Evolutionary conservation across 805 yeast species (phyloP).

Genomic region (Metschnikowia colocasiae): DNA sequence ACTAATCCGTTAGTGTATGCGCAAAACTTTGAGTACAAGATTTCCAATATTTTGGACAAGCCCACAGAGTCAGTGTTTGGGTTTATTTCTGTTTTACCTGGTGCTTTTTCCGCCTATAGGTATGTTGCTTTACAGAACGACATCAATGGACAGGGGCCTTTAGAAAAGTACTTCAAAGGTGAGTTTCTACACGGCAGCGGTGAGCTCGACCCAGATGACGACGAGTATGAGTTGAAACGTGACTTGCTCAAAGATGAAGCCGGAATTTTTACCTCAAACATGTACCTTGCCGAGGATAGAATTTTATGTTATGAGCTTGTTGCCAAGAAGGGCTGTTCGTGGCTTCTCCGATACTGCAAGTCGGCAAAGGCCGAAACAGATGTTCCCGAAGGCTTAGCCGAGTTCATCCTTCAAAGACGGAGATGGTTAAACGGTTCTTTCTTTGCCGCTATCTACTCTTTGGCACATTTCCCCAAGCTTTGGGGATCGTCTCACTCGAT

Average conservation of each 20-base stretch:
- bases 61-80: constrained; percentile 96
- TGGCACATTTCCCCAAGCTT: constrained; percentile 53
- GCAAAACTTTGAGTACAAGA: constrained; percentile 94
- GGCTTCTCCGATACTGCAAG: constrained; percentile 63
- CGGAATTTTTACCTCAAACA: constrained; percentile 88
- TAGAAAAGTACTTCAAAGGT: constrained; percentile 88
- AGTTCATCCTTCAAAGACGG: constrained; percentile 60
- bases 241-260: constrained; percentile 33
- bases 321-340: constrained; percentile 58
- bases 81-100: constrained; percentile 89
- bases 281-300: constrained; percentile 97
- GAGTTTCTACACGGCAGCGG: constrained; percentile 71
- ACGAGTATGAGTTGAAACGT: constrained; percentile 36
- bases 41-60: constrained; percentile 90
- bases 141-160: constrained; percentile 74
- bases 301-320: constrained; percentile 95
- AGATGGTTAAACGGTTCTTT: constrained; percentile 71
- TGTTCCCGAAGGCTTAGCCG: constrained; percentile 61
- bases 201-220: constrained; percentile 35
- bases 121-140: constrained; percentile 70
- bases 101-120: constrained; percentile 94
- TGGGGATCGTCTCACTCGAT: constrained; percentile 54
- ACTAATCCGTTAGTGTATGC: constrained; percentile 91
- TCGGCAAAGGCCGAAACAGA: constrained; percentile 65
- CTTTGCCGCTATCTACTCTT: constrained; percentile 57